Conservation (phyloP, 805 yeast species). For the Saccharomyces eubayanus region DNA sequence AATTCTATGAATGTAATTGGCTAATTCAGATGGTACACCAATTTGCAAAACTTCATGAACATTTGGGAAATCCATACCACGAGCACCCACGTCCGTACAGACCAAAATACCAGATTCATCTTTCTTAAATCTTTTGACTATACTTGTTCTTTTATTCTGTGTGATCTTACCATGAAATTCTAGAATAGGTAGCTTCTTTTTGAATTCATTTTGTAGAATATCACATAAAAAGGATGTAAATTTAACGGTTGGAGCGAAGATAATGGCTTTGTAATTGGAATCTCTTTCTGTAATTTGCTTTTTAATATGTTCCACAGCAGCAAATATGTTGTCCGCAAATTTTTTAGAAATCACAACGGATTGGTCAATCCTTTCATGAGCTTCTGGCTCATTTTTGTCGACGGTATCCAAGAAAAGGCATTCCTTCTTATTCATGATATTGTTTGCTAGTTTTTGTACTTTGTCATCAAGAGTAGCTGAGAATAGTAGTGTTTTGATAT, state of each 20-base stretch:
- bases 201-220: conserved; percentile 31
- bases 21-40: conserved; percentile 62
- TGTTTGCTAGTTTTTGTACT: conserved; percentile 57
- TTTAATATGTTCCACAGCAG: conserved; percentile 46
- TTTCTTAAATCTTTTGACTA: conserved; percentile 47
- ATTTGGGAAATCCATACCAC: conserved; percentile 92
- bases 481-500: conserved; percentile 62
- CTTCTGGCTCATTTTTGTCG: conserved; percentile 61
- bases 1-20: conserved; percentile 85
- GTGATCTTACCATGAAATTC: conserved; percentile 68
- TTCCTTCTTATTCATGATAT: conserved; percentile 43
- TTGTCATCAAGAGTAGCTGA: conserved; percentile 79
- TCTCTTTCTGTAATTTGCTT: conserved; percentile 30
- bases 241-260: conserved; percentile 73
- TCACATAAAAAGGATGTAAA: conserved; percentile 52
- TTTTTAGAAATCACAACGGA: conserved; percentile 45
- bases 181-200: conserved; percentile 26
- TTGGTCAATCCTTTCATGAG: conserved; percentile 72
- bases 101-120: conserved; percentile 50
- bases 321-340: conserved; percentile 51
- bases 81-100: conserved; percentile 88
- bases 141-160: conserved; percentile 57
- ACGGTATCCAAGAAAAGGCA: conserved; percentile 67
- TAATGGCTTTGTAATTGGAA: conserved; percentile 59
- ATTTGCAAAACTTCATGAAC: conserved; percentile 81